phyloP scores from a whole-genome alignment of 2,329 filamentous ascomycete genomes.

The Chrysosporium keratinophilum region DNA sequence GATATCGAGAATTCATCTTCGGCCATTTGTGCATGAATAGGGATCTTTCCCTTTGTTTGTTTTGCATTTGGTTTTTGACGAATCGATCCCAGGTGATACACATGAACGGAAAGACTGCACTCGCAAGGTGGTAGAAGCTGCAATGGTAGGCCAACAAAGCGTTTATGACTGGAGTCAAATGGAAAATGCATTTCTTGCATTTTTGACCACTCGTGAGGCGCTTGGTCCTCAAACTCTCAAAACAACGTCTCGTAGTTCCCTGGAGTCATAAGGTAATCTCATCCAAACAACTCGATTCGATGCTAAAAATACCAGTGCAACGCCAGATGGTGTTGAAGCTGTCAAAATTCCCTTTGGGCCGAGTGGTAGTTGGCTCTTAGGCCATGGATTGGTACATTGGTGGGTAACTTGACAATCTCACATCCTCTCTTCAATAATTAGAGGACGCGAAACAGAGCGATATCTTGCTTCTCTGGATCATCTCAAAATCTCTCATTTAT shows the following conservation, averaged over 20 bases:
- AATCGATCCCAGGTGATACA: not conserved
- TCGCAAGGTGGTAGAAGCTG: not conserved
- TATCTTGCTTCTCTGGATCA: not conserved
- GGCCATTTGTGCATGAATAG: not conserved
- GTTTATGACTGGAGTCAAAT: not conserved
- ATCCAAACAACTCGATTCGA: no score
- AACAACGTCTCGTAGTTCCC: no score
- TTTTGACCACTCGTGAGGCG: not conserved
- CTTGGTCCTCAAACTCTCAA: no score
- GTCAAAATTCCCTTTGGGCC: not conserved
- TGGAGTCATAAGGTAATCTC: no score
- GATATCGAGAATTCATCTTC: not conserved
- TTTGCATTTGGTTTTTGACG: not conserved
- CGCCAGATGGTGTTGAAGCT: no score
- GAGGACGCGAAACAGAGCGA: not conserved
- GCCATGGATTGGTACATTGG: no score
- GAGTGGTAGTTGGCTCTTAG: not conserved
- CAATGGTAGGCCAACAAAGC: not conserved
- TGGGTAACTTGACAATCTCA: no score
- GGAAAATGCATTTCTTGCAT: not conserved
- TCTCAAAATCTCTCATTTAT: slow-evolving; percentile 37
- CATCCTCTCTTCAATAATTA: no score
- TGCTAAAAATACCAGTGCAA: no score
- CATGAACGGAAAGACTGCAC: not conserved
- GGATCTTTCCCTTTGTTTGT: not conserved